Evolutionary conservation across 148 eudicot genomes (phyloP).

Genomic region (Amaranthus palmeri): DNA sequence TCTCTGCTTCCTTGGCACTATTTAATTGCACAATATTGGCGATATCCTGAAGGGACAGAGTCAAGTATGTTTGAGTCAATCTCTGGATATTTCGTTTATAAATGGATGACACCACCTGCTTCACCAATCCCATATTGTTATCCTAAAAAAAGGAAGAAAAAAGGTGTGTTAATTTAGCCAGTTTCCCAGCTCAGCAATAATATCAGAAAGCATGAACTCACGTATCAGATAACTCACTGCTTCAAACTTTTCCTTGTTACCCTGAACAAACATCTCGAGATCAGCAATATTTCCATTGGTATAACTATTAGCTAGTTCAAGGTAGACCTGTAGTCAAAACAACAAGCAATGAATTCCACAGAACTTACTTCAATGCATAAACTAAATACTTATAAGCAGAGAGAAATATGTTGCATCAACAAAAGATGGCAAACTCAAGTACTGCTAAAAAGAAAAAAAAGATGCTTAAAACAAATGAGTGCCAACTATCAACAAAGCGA

Average conservation of each 20-base stretch:
- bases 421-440: not conserved
- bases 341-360: not conserved
- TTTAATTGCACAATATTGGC: slow-evolving; percentile 70
- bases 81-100: slow-evolving; percentile 86
- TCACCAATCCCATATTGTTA: slow-evolving; percentile 76
- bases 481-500: not conserved
- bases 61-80: slow-evolving; percentile 92
- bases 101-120: slow-evolving; percentile 78
- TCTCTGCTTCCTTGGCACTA: slow-evolving; percentile 82
- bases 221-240: slow-evolving; percentile 40
- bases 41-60: slow-evolving; percentile 87
- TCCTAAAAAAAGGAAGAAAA: slow-evolving; percentile 39
- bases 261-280: slow-evolving; percentile 46
- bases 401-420: not conserved
- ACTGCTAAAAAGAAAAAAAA: not conserved
- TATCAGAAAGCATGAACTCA: not conserved
- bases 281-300: slow-evolving; percentile 61
- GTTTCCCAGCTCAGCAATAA: slow-evolving; percentile 5
- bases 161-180: slow-evolving; percentile 6
- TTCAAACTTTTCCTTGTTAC: slow-evolving; percentile 65
- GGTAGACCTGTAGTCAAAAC: slow-evolving; percentile 51
- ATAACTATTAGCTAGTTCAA: slow-evolving; percentile 67
- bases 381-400: not conserved
- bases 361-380: not conserved
- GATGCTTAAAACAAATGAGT: not conserved